Base-by-base conservation (phyloP, 768 basidiomycete genomes). In the Vararia minispora region DNA sequence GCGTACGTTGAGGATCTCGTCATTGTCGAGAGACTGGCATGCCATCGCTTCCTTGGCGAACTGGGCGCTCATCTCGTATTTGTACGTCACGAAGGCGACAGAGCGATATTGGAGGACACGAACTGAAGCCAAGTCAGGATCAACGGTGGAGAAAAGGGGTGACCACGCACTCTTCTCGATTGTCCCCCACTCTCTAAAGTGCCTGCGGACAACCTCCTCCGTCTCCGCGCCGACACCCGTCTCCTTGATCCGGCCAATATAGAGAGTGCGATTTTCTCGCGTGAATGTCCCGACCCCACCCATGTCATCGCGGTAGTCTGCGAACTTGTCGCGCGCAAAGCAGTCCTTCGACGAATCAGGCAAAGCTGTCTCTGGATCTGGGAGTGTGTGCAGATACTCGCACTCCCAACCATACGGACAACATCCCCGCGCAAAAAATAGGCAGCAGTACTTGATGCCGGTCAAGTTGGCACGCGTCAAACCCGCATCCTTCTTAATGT, bases 31-130 rank as follows among this genome's bases (percentile, higher is more conserved):
- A 13, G 87, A 91, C 60, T 99, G 95, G 59, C 92, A 92, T 12
- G 94, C 89, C 95, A 99, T 99, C 1, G 94, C 77, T 58, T 99
- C 95, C 56, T 95, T 95, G 13, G 95, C 95, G 56, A 99, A 99
- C 52, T 91, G 87, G 3, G 88, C 95, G 50, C 78, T 64, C 34
- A 83, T 54, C 56, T 99, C 94, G 18, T 72, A 72, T 30, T 77
- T 72, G 61, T 97, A 98, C 3, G 94, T 97, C 36, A 99, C 92
- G 61, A 99, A 99, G 0, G 91, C 95, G 39, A 98, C 91, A 34
- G 86, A 87, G 40, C 94, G 82, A 62, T 89, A 87, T 58, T 94
- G 86, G 18, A 98, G 66, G 30, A 98, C 80, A 37, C 87, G 85
- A 57, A 92, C 92, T 79, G 48, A 7, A 26, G 27, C 23, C 13